These are phyloP conservation scores for Phaseolus lunatus DNA, from an alignment of 306 rosid species.

Conservation along the genomic window DNA sequence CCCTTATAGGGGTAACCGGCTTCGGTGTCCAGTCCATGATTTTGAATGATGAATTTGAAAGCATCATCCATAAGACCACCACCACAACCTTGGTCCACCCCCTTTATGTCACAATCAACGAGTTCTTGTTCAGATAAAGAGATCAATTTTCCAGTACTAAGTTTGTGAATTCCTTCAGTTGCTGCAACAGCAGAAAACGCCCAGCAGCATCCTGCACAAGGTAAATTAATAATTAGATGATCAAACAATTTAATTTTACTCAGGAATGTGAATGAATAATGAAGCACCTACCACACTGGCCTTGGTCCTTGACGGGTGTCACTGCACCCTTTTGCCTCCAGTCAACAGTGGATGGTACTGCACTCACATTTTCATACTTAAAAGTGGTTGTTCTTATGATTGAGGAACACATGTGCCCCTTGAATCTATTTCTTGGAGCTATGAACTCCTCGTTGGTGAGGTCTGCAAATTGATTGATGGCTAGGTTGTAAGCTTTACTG, in stretches of 20 bases:
- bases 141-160: slow-evolving; percentile 40
- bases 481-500: slow-evolving; percentile 47
- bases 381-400: slow-evolving; percentile 37
- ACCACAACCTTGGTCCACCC: neutral
- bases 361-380: slow-evolving; percentile 45
- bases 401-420: slow-evolving; percentile 48
- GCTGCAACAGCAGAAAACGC: slow-evolving; percentile 61
- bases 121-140: slow-evolving; percentile 57
- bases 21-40: too few relatives aligned
- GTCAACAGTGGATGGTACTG: slow-evolving; percentile 41
- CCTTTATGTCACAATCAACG: slow-evolving; percentile 55
- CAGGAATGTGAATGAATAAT: neutral
- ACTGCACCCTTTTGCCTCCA: slow-evolving; percentile 27
- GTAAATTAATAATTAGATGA: neutral
- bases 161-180: slow-evolving; percentile 49
- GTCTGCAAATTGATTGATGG: slow-evolving; percentile 51
- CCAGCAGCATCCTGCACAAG: slow-evolving; percentile 51
- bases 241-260: neutral
- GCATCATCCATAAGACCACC: too few relatives aligned
- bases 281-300: slow-evolving; percentile 48
- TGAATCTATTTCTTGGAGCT: slow-evolving; percentile 54
- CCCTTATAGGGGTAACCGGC: slow-evolving; percentile 49
- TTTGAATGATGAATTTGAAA: too few relatives aligned
- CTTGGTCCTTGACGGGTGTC: slow-evolving; percentile 33
- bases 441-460: slow-evolving; percentile 59